These are phyloP conservation scores for Erythrophleum ivorense DNA, from an alignment of 331 rosid species.

Conservation along the genomic window DNA sequence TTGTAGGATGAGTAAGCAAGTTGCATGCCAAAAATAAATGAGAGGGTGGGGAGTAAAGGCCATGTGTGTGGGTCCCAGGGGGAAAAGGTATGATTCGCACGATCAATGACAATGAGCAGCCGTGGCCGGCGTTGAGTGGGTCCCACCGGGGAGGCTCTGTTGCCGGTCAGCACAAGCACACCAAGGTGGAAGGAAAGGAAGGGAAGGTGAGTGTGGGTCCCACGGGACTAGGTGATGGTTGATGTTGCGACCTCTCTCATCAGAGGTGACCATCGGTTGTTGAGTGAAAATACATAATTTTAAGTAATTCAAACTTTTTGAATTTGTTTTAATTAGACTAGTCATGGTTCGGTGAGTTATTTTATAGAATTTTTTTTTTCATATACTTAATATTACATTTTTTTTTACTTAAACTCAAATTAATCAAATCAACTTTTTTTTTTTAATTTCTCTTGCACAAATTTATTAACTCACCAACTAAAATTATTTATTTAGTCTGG, in stretches of 20 bases:
- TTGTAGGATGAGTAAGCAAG: not conserved
- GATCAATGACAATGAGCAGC: not conserved
- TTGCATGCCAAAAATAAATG: not conserved
- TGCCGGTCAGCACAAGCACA: not conserved
- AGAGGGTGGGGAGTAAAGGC: constrained; percentile 14
- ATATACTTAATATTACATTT: not conserved
- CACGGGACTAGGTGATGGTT: not conserved
- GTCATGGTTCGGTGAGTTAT: not conserved
- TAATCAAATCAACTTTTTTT: not conserved
- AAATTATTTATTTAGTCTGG: not conserved
- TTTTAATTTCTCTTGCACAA: not conserved
- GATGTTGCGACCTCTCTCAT: not conserved
- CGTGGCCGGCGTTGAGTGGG: not conserved
- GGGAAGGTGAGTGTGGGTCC: not conserved
- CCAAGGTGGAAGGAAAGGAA: not conserved
- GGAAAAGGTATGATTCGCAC: not conserved
- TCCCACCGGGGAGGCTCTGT: not conserved
- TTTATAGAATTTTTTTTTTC: not conserved
- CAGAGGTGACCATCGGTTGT: not conserved
- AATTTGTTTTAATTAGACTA: not conserved
- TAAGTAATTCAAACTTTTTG: not conserved
- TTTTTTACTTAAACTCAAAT: not conserved
- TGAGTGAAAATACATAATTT: not conserved
- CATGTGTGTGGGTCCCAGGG: constrained; percentile 20
- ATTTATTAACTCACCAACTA: not conserved